Conservation (phyloP, 768 basidiomycete genomes). For the Russula griseocarnosa region DNA sequence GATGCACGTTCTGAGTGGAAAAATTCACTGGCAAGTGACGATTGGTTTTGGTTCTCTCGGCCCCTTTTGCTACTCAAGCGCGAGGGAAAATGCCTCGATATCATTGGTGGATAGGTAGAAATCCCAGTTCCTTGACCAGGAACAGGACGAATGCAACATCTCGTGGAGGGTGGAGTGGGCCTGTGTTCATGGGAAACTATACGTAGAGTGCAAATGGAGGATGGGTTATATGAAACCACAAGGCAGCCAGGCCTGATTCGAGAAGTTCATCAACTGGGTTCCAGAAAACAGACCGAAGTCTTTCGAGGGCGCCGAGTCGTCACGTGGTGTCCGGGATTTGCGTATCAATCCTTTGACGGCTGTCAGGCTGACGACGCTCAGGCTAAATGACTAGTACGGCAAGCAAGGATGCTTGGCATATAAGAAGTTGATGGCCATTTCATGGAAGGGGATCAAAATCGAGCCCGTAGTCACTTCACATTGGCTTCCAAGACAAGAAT, state of each 20-base stretch:
- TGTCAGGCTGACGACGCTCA: background rate
- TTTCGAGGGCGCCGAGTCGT: background rate
- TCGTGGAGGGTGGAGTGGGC: background rate
- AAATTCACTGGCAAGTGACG: background rate
- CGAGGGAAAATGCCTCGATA: background rate
- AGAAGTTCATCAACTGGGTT: background rate
- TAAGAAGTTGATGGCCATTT: background rate
- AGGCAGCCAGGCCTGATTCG: constrained; percentile 4
- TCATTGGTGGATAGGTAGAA: constrained; percentile 6
- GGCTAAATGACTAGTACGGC: background rate
- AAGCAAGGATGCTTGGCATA: background rate
- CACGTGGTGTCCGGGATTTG: constrained; percentile 4
- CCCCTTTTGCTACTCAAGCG: background rate
- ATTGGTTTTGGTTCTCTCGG: background rate
- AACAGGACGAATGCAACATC: background rate
- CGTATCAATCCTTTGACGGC: background rate
- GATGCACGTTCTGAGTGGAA: background rate
- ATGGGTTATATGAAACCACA: constrained; percentile 1
- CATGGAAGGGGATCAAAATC: background rate
- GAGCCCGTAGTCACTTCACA: constrained; percentile 1
- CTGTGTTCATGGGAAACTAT: constrained; percentile 11
- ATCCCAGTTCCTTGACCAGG: constrained; percentile 9
- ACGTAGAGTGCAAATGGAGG: constrained; percentile 11
- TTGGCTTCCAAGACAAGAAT: background rate
- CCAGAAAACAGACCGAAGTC: constrained; percentile 10